Evolutionary conservation across 306 rosid genomes (phyloP).

Genomic region (Cucumis melo): DNA sequence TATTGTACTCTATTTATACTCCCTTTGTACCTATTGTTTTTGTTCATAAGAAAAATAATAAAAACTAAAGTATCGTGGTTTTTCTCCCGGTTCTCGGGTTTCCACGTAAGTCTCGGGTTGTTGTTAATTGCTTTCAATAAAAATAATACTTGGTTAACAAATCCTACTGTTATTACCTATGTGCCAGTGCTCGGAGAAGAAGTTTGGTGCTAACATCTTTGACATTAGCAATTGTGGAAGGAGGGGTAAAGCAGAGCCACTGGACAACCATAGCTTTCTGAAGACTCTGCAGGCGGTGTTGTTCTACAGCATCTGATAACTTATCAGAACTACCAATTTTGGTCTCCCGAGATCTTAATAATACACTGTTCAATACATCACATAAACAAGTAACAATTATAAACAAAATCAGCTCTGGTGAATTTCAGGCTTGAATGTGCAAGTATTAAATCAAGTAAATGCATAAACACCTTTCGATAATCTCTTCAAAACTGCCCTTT

Average conservation of each 20-base stretch:
- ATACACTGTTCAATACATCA: slow-evolving; percentile 47
- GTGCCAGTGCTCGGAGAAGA: slow-evolving; percentile 65
- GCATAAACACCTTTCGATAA: slow-evolving; percentile 57
- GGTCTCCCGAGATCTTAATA: slow-evolving; percentile 81
- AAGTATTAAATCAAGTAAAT: slow-evolving; percentile 1
- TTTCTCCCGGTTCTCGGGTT: no score
- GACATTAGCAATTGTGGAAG: slow-evolving; percentile 67
- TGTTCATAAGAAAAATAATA: no score
- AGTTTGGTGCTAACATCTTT: slow-evolving; percentile 58
- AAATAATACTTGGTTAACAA: no score
- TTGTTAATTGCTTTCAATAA: no score
- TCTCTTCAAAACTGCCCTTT: slow-evolving; percentile 88
- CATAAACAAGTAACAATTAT: slow-evolving; percentile 1
- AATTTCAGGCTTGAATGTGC: background rate
- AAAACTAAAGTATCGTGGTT: no score
- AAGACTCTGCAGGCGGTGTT: slow-evolving; percentile 84
- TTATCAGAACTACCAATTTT: slow-evolving; percentile 51
- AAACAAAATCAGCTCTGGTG: slow-evolving; percentile 7
- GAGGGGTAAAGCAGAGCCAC: slow-evolving; percentile 99
- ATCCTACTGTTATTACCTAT: slow-evolving; percentile 45
- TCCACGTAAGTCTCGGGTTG: no score
- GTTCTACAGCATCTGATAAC: slow-evolving; percentile 69
- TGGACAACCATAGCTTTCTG: slow-evolving; percentile 86
- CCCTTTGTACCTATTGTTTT: no score
- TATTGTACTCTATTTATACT: no score